Evolutionary conservation across 1,284 basidiomycete genomes (phyloP), one percentile per base, ranked within the genome.

Genomic region (Tremellales sp.): DNA sequence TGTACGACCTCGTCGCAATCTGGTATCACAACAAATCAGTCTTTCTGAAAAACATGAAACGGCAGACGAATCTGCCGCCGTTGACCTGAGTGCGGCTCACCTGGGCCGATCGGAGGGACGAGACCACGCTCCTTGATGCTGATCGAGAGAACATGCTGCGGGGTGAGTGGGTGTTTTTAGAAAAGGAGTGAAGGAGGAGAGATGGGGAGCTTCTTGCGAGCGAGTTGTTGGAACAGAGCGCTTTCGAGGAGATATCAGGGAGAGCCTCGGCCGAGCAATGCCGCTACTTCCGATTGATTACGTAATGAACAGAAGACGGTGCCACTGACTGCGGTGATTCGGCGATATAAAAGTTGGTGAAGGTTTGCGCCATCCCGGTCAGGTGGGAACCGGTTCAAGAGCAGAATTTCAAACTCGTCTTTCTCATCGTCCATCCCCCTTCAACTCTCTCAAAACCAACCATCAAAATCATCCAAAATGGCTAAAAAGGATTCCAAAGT

Each of bases 401-500:
- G 18, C 27, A 12, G 39, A 32, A 40, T 40, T 39, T 40, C 37
- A 28, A 46, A 19, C 27, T n/a, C 33, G 21, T 43, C 41, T 16
- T 12, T 8, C 2, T 21, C 18, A 38, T 39, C 28, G 9, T 18
- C 6, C 24, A 6, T 16, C 8, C 31, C 38, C 4, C 14, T 40
- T 40, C 19, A 37, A n/a, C 25, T 21, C 12, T 25, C 42, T 24
- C 18, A 8, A 21, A 28, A 25, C 36, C 24, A 38, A 38, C 39
- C 38, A 19, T n/a, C 43, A 41, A 31, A 39, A 28, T 32, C 24
- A 54, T 16, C 47, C 54, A 64, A 60, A 70, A 67, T 73, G 66
- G 66, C 61, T 47, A 70, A n/a, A n/a, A n/a, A 75, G 50, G 53
- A 74, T 44, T 74, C 72, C 37, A 78, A 77, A 61, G 74, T 76